Percentiles rank a stretch among this genome's conserved stretches.
Evolutionary conservation across 495 filamentous ascomycete species (phyloP).

Genomic region (Aspergillus avenaceus): DNA sequence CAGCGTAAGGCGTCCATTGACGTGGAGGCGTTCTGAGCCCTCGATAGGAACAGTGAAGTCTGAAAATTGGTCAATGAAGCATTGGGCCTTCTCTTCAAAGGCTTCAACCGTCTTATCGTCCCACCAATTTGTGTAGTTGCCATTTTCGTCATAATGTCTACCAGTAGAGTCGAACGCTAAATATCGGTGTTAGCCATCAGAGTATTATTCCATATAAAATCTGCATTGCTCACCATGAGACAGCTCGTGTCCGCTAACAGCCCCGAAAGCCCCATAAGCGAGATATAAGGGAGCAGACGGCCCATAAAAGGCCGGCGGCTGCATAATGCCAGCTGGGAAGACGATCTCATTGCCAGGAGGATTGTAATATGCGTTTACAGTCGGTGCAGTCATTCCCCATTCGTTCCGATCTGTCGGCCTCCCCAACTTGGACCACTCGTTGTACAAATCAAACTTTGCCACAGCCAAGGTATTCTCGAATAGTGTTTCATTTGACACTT

Average conservation of each 20-base stretch:
- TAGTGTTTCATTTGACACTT: conserved; percentile 48
- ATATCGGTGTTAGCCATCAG: conserved; percentile 5
- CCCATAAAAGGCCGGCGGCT: conserved; percentile 63
- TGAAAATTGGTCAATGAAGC: conserved; percentile 68
- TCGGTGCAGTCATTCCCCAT: conserved; percentile 60
- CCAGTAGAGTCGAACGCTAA: conserved; percentile 66
- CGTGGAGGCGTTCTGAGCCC: conserved; percentile 54
- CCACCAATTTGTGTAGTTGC: conserved; percentile 70
- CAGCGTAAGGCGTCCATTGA: conserved; percentile 64
- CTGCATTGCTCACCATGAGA: conserved; percentile 54
- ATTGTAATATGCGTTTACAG: conserved; percentile 64
- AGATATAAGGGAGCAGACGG: conserved; percentile 59
- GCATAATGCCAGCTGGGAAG: conserved; percentile 72
- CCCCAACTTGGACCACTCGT: conserved; percentile 54
- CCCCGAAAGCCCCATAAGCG: conserved; percentile 67
- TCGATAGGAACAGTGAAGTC: conserved; percentile 55
- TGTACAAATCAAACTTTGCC: conserved; percentile 39
- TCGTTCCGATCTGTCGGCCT: conserved; percentile 59
- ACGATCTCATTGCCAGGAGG: conserved; percentile 63
- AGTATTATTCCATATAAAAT: no score
- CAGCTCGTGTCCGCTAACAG: conserved; percentile 70
- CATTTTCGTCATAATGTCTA: conserved; percentile 62
- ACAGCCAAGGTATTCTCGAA: conserved; percentile 59
- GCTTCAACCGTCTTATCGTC: conserved; percentile 56
- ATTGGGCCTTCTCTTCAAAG: conserved; percentile 61